Conservation (phyloP, 1,284 basidiomycete genomes). For the Meripilus lineatus region DNA sequence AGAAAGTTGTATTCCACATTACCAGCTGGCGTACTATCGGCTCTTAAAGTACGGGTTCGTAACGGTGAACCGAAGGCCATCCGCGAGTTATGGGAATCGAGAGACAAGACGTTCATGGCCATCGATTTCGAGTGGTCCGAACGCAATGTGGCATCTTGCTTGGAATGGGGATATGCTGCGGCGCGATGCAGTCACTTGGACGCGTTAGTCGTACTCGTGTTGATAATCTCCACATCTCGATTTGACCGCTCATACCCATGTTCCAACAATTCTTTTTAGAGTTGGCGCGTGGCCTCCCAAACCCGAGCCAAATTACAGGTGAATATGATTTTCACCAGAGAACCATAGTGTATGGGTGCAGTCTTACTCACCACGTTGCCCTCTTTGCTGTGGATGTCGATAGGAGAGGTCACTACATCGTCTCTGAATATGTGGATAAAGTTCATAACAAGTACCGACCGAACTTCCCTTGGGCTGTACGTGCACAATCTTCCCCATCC, state of each 20-base stretch:
- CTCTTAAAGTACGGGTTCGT: conserved; percentile 63
- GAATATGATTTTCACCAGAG: conserved; percentile 11
- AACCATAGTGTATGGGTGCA: background rate
- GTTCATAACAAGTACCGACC: conserved; percentile 56
- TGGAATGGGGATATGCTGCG: conserved; percentile 82
- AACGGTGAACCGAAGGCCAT: conserved; percentile 67
- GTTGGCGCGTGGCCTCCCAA: conserved; percentile 75
- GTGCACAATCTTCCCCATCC: conserved; percentile 19
- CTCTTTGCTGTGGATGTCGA: conserved; percentile 2
- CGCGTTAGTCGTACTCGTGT: conserved; percentile 57
- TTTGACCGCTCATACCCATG: background rate
- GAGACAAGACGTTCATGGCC: conserved; percentile 70
- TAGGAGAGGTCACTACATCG: conserved; percentile 78
- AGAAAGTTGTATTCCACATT: conserved; percentile 71
- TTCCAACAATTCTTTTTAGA: conserved; percentile 31
- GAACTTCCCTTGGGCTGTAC: conserved; percentile 67
- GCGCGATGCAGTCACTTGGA: conserved; percentile 71
- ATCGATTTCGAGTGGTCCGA: conserved; percentile 79
- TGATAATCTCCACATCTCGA: conserved; percentile 4
- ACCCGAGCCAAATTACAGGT: conserved; percentile 79
- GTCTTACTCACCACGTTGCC: background rate
- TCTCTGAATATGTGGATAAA: conserved; percentile 74
- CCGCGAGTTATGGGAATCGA: conserved; percentile 63
- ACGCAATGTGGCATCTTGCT: conserved; percentile 58
- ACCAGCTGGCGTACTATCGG: conserved; percentile 64